phyloP scores from a whole-genome alignment of 1,139 yeast genomes.

The Suhomyces bolitotheri region DNA sequence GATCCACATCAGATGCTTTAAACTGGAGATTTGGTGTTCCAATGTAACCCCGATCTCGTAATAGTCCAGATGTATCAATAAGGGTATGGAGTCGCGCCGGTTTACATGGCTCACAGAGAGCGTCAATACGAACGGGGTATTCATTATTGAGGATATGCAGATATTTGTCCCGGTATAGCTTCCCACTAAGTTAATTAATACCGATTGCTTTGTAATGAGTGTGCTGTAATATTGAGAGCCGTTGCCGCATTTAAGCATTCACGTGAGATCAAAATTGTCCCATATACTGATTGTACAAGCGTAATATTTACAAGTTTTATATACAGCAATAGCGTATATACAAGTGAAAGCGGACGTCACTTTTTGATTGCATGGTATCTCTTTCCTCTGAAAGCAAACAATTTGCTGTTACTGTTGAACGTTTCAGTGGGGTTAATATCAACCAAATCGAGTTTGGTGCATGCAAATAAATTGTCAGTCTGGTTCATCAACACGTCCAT shows the following conservation, averaged over 20 bases:
- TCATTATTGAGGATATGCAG: slow-evolving; percentile 18
- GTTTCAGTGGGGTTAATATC: slow-evolving; percentile 90
- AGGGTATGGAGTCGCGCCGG: slow-evolving; percentile 1
- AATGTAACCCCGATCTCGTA: slow-evolving; percentile 22
- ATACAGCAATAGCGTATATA: slow-evolving; percentile 6
- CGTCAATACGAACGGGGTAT: slow-evolving; percentile 23
- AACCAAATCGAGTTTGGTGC: slow-evolving; percentile 92
- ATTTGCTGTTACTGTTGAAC: slow-evolving; percentile 84
- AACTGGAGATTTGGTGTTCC: slow-evolving; percentile 23
- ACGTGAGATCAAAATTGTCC: too few relatives aligned
- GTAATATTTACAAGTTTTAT: too few relatives aligned
- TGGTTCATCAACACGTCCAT: slow-evolving; percentile 81
- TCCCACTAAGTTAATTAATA: not conserved
- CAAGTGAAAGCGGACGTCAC: slow-evolving; percentile 18
- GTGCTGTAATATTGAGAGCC: slow-evolving; percentile 5
- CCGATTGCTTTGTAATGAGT: too few relatives aligned
- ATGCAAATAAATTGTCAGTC: slow-evolving; percentile 69
- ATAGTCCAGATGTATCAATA: not conserved
- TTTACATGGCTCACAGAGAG: slow-evolving; percentile 17
- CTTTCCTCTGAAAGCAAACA: slow-evolving; percentile 94
- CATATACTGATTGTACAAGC: too few relatives aligned
- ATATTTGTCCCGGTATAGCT: not conserved
- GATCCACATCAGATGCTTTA: slow-evolving; percentile 32
- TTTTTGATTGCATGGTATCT: slow-evolving; percentile 79
- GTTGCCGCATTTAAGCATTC: too few relatives aligned